Evolutionary conservation across 2,329 filamentous ascomycete genomes (phyloP), one percentile per base, ranked within the genome.

Genomic region (Colletotrichum orbiculare): DNA sequence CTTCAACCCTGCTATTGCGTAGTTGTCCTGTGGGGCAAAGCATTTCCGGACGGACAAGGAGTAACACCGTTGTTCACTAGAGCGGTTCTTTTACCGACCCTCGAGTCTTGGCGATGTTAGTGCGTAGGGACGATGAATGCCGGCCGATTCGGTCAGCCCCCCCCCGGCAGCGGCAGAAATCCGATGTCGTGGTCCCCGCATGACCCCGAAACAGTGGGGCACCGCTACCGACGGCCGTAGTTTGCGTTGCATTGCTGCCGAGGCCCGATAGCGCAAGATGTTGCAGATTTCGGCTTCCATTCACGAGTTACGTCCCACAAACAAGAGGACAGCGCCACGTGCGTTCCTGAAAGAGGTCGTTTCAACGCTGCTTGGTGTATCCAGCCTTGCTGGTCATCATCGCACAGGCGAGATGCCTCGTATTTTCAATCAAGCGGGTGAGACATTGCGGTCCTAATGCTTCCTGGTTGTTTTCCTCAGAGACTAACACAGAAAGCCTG

Each of bases 341-440:
- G 17, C 17, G 17, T 3, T 17, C 17, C 17, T 17, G 17, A 17
- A 17, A 17, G 17, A 17, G 17, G 17, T 25, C 25, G 25, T 25
- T 25, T 25, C 25, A 25, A 5, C 25, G 25, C 25, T 48, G 5
- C 38, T 50, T 39, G 10, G 45, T 34, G 13, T 38, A n/a, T n/a
- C 11, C 4, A 17, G 8, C 12, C 41, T 5, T n/a, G 10, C 3
- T 41, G 35, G 60, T 47, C 48, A 11, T 0, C 25, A 15, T 38
- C 11, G 13, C 42, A 17, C 37, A 33, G 35, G 35, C 8, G 33
- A 12, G 10, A 54, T 60, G 60, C 56, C 60, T 54, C 60, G 60
- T 60, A 54, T 48, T 34, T 43, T 60, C 15, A 60, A 60, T 15
- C 48, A 60, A 47, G 60, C 60, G 49, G 55, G 55, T 60, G 3